phyloP scores from a whole-genome alignment of 306 rosid genomes.

The Malus asiatica region DNA sequence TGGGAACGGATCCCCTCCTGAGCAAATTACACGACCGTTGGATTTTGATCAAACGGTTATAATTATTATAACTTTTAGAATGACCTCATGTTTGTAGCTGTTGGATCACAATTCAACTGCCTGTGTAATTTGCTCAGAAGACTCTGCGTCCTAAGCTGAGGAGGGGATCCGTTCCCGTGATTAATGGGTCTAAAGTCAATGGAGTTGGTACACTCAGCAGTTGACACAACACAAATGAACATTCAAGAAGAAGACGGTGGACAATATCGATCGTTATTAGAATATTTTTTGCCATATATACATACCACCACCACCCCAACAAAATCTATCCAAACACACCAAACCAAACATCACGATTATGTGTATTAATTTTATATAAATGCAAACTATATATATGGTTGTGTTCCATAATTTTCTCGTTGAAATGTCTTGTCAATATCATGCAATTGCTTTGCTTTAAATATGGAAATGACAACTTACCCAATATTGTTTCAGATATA shows the following conservation, averaged over 20 bases:
- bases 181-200: background rate
- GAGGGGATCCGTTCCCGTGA: too few species aligned
- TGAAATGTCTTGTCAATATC: background rate
- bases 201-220: background rate
- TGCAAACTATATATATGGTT: background rate
- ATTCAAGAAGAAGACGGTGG: background rate
- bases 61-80: too few species aligned
- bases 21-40: too few species aligned
- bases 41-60: too few species aligned
- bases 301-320: background rate
- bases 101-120: rapidly evolving
- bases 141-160: too few species aligned
- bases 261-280: background rate
- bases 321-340: background rate
- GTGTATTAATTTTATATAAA: background rate
- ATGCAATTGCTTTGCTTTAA: background rate
- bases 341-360: background rate
- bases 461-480: background rate
- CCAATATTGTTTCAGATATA: too few species aligned
- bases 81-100: rapidly evolving
- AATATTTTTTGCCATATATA: background rate
- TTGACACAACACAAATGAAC: background rate
- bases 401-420: background rate
- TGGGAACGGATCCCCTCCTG: too few species aligned
- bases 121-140: too few species aligned